Base-by-base conservation (phyloP, 2,329 filamentous ascomycete genomes). In the Penicillium hordei region DNA sequence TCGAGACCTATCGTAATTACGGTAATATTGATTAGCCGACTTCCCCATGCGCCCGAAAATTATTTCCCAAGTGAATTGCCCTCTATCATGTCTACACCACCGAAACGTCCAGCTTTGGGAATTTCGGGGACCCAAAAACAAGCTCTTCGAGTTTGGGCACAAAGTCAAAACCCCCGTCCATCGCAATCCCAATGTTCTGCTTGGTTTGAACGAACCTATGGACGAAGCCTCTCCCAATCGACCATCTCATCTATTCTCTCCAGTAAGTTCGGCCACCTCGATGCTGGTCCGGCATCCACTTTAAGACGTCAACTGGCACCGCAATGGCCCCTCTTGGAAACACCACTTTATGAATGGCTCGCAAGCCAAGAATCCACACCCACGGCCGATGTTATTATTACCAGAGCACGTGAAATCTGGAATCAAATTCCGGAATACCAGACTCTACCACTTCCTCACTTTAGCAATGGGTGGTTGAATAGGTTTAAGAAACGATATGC, bases 381-480 rank as follows among this genome's bases (percentile, higher is more conserved):
- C 2, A 45, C 46, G 9, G 43, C 53, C 13, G 46, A 62, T 12
- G 52, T 31, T 12, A 60, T 64, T 25, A n/a, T 46, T 40, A 44
- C 57, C 17, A 66, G 58, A 43, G 65, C 60, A 42, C 48, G 42
- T 7, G 33, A 62, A 48, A 65, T 62, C 23, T 67, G 57, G 62
- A 33, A 25, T 7, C 34, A 55, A 25, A 62, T 67, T 33, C 36
- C 53, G 2, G 42, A 61, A 48, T 68, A 67, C 48, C 38, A 45
- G n/a, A 52, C 57, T 19, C 44, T 46, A 29, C 31, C 52, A 17
- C 27, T 25, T 4, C 65, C 65, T 15, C 40, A 46, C 12, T 68
- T 67, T 36, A 67, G 60, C 38, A 49, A 48, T 25, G 57, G 64
- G 21, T 68, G 63, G 65, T 36, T 67, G 10, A 27, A n/a, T 12